Percentiles rank a stretch among this genome's conserved stretches.
phyloP scores from a whole-genome alignment of 352 stramenopile genomes.

The Phytophthora palmivora region DNA sequence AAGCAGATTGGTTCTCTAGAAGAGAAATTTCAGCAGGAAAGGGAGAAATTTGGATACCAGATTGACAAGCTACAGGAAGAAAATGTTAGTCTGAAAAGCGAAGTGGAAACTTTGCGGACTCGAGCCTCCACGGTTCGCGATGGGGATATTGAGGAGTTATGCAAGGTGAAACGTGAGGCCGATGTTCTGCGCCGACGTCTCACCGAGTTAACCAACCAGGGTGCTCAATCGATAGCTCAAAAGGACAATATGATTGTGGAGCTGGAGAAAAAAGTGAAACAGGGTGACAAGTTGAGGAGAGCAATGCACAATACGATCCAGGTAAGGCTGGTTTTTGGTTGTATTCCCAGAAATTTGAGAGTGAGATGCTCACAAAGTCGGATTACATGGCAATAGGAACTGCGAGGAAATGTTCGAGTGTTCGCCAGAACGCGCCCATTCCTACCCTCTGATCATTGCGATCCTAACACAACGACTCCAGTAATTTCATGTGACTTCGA shows the following conservation, averaged over 20 bases:
- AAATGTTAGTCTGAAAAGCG: constrained; percentile 79
- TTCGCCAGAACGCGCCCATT: constrained; percentile 95
- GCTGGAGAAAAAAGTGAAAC: constrained; percentile 74
- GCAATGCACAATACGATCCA: constrained; percentile 98
- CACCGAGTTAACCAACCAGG: constrained; percentile 69
- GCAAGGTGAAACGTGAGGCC: constrained; percentile 71
- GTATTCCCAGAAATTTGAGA: not conserved
- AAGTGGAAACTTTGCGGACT: constrained; percentile 69
- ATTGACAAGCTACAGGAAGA: constrained; percentile 74
- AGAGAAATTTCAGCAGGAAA: constrained; percentile 50
- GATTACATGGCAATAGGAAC: constrained; percentile 76
- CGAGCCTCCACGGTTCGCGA: constrained; percentile 60
- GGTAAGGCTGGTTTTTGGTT: constrained; percentile 42
- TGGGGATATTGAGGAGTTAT: constrained; percentile 73
- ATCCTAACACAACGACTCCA: constrained; percentile 52
- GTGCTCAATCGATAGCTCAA: constrained; percentile 67
- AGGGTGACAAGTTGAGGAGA: constrained; percentile 89
- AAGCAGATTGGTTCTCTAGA: constrained; percentile 44
- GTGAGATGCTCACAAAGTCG: constrained; percentile 3
- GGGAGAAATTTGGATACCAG: constrained; percentile 40
- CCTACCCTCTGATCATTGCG: constrained; percentile 75
- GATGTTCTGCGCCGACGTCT: constrained; percentile 75
- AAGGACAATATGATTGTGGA: constrained; percentile 76
- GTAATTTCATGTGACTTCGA: constrained; percentile 79
- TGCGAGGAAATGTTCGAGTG: constrained; percentile 98